A percentile compares a stretch with the other conserved stretches of the same genome.
phyloP scores from a whole-genome alignment of 148 eudicot species.

The Polygonum aviculare region DNA sequence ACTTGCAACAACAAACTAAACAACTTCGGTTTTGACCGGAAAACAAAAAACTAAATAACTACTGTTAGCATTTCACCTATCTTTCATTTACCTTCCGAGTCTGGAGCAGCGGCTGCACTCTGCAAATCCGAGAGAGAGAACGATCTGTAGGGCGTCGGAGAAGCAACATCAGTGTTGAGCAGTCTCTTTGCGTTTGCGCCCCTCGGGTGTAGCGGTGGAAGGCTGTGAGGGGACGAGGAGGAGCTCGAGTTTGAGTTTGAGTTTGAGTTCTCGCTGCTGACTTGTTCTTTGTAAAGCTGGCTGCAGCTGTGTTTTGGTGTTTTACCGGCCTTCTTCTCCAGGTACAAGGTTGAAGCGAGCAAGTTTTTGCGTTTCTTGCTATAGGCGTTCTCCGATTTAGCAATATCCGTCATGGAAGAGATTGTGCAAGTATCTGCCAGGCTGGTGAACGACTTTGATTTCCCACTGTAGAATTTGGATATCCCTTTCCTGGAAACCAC shows the following conservation, averaged over 20 bases:
- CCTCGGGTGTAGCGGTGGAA: constrained; percentile 47
- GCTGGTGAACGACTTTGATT: constrained; percentile 65
- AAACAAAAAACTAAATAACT: background rate
- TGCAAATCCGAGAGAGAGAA: constrained; percentile 60
- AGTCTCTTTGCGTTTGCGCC: constrained; percentile 17
- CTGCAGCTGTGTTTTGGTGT: constrained; percentile 14
- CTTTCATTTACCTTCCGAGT: background rate
- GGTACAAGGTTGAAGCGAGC: constrained; percentile 29
- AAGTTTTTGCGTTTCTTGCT: constrained; percentile 51
- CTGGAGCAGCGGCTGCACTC: background rate
- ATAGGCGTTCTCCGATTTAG: constrained; percentile 51
- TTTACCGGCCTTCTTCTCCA: constrained; percentile 22
- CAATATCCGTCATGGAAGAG: constrained; percentile 44
- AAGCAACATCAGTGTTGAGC: background rate
- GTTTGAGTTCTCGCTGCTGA: constrained; percentile 24
- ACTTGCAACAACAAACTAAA: background rate
- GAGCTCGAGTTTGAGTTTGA: constrained; percentile 29
- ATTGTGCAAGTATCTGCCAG: constrained; percentile 40
- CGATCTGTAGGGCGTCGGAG: constrained; percentile 38
- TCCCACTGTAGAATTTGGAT: constrained; percentile 51
- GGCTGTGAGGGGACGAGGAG: constrained; percentile 25
- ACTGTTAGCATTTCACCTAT: background rate
- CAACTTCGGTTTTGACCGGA: too few relatives aligned
- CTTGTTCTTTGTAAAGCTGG: constrained; percentile 32
- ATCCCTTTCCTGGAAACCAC: constrained; percentile 42